Evolutionary conservation across 2,329 filamentous ascomycete species (phyloP), one percentile per base, ranked within the genome.

Genomic region (Venturia carpophila): DNA sequence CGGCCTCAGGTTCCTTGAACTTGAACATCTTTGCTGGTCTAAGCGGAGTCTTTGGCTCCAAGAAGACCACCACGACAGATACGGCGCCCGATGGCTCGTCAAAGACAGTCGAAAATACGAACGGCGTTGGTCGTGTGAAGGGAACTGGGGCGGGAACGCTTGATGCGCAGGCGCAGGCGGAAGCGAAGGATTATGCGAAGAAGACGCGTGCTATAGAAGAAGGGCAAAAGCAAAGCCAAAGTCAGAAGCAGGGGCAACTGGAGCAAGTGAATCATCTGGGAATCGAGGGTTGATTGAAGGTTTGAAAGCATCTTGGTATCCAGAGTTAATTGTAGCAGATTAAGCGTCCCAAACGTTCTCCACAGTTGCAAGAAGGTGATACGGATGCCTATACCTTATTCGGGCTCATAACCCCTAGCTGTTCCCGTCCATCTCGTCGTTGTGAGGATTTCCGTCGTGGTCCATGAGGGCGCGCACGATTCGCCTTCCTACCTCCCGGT

Each of bases 1-100:
- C 49, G 1, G 58, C 64, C 5, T 60, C 66, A 6, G 64, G 39
- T n/a, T 27, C 42, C 30, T 30, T 66, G 52, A 76, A 24, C 68
- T 67, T 73, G 66, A 77, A 67, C 73, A 75, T 76, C 19, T 75
- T 73, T 49, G 76, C 71, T 39, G 75, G 75, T 66, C 75, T 66
- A 11, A 27, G 27, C 45, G 62, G 65, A 37, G 45, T 52, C 11
- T 66, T 65, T 47, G n/a, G 17, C 19, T 27, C 42, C 30, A 61
- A 62, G 19, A 63, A 21, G 10, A 65, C 41, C 3, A 64, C 65
- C 5, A 65, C 52, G 24, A 65, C 56, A 19, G 58, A 65, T 39
- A 43, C 55, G 21, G 41, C 21, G 11, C 34, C 52, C 5, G 64
- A 65, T 65, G 64, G 62, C 4, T 56, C 43, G 10, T 13, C 19